Conservation (phyloP, 208 protist species). For the Trypanosoma congolense region DNA sequence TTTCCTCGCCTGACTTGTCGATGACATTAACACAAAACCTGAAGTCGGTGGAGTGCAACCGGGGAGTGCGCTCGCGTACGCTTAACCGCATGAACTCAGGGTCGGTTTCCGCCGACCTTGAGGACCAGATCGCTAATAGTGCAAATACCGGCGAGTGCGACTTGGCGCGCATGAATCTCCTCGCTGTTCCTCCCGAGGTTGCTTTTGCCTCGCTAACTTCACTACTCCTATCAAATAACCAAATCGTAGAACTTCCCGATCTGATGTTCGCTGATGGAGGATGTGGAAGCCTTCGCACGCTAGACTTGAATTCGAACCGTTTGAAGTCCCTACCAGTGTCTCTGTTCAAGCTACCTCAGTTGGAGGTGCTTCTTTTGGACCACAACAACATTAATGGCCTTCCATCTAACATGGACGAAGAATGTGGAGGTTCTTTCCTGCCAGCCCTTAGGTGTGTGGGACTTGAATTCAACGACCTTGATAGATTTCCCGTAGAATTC, state of each 20-base stretch:
- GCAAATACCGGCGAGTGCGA: slow-evolving; percentile 45
- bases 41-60: neutral
- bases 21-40: neutral
- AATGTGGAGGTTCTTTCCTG: slow-evolving; percentile 24
- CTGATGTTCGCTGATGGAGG: slow-evolving; percentile 36
- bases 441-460: slow-evolving; percentile 49
- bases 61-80: neutral
- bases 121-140: slow-evolving; percentile 44
- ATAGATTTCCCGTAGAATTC: slow-evolving; percentile 55
- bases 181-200: slow-evolving; percentile 27
- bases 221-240: slow-evolving; percentile 62
- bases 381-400: slow-evolving; percentile 46
- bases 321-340: slow-evolving; percentile 45
- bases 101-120: slow-evolving; percentile 26
- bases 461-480: slow-evolving; percentile 66
- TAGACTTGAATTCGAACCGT: slow-evolving; percentile 72
- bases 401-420: slow-evolving; percentile 15
- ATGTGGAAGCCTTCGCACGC: slow-evolving; percentile 28
- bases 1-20: neutral
- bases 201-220: slow-evolving; percentile 33
- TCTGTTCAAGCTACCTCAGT: slow-evolving; percentile 53
- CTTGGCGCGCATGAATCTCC: slow-evolving; percentile 47
- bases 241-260: slow-evolving; percentile 34
- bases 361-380: slow-evolving; percentile 68
- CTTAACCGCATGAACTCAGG: slow-evolving; percentile 2